Base-by-base conservation (phyloP, 371 early-diverging fungal species). In the Entomophthora muscae region DNA sequence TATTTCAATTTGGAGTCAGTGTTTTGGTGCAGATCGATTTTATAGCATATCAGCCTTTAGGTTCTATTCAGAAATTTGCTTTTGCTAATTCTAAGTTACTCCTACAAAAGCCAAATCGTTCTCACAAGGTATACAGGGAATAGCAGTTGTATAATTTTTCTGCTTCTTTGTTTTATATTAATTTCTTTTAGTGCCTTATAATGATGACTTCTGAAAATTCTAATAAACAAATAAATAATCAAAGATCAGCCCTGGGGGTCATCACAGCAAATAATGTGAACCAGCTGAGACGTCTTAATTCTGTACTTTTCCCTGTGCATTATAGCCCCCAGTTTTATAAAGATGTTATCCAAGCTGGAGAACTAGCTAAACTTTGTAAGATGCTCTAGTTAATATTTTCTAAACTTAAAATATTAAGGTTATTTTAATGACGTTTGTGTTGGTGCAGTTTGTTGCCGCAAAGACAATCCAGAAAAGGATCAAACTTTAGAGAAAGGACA, bases 401-500 rank as follows among this genome's bases (percentile, higher is more conserved):
- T 32, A 32, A 30, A 63, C 26, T 33, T 32, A 33, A 29, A 27
- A 28, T 31, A 5, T 62, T 10, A 73, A 83, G 93, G 84, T n/a
- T 84, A 81, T 66, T 80, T 77, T 64, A 79, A 88, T 65, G 81
- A 80, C 54, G 68, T 78, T 27, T 85, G 85, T 65, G 86, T 91
- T 53, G 97, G 93, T 22, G 86, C 88, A n/a, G 86, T 97, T 10
- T 89, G 89, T 63, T 91, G 92, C 73, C 82, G 89, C 65, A 75
- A 73, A 67, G 83, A 90, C 72, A 30, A 31, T 33, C 5, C 10
- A 2, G 68, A 75, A 61, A 66, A 68, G 22, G 63, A 51, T 26
- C 71, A 64, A 57, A 64, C 67, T 29, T 75, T 68, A 5, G 69
- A 74, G 29, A 71, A 71, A 31, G 66, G 66, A 29, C 62, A 68